Evolutionary conservation across 2,329 filamentous ascomycete species (phyloP).

Genomic region (Penicillium rolfsii): DNA sequence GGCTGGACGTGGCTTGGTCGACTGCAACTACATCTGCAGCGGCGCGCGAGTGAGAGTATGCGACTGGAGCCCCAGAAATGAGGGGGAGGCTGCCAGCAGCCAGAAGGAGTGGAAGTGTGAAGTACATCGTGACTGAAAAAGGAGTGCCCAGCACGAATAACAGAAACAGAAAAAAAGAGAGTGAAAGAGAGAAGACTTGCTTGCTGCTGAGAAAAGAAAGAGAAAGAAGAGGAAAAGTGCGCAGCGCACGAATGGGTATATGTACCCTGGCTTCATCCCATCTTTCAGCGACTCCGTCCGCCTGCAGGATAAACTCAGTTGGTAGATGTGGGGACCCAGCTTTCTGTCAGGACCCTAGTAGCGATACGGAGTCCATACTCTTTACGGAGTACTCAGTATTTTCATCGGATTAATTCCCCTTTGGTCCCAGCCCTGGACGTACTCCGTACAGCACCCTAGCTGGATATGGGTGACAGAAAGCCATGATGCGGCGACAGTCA

Average conservation of each 20-base stretch:
- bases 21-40: constrained; percentile 17
- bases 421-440: background rate
- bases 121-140: constrained; percentile 24
- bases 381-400: no score
- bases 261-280: constrained; percentile 9
- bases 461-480: background rate
- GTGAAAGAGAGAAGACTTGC: constrained; percentile 24
- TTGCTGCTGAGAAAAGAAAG: constrained; percentile 13
- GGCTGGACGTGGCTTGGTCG: constrained; percentile 12
- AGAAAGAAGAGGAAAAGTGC: background rate
- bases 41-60: constrained; percentile 27
- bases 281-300: background rate
- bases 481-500: background rate
- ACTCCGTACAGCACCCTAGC: background rate
- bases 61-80: constrained; percentile 33
- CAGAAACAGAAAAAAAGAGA: constrained; percentile 13
- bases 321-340: background rate
- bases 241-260: constrained; percentile 11
- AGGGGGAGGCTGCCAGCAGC: constrained; percentile 39
- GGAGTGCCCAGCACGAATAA: constrained; percentile 27
- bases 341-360: background rate
- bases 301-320: background rate
- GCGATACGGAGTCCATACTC: no score
- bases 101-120: constrained; percentile 28
- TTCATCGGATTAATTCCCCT: background rate